These are phyloP conservation scores for Lasiodiplodia gonubiensis DNA, from an alignment of 2,329 filamentous ascomycete genomes.

Conservation along the genomic window DNA sequence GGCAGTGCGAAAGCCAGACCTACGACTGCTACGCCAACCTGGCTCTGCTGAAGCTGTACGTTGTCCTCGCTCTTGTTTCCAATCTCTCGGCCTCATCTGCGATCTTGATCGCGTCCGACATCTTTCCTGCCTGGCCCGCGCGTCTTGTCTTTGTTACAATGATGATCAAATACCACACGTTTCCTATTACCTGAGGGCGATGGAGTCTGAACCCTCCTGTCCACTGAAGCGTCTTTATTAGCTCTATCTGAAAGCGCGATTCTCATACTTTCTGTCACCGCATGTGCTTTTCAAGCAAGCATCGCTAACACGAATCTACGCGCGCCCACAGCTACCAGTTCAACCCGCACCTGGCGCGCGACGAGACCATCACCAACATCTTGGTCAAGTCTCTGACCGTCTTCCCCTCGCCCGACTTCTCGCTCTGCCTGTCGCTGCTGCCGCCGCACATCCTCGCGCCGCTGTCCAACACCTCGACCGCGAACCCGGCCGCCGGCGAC, in stretches of 20 bases:
- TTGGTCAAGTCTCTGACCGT: slow-evolving; percentile 97
- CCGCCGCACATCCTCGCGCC: slow-evolving; percentile 78
- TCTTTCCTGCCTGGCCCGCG: slow-evolving; percentile 10
- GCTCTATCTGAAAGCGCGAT: slow-evolving; percentile 70
- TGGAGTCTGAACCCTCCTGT: slow-evolving; percentile 62
- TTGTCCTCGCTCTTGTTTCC: slow-evolving; percentile 40
- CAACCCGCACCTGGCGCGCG: slow-evolving; percentile 96
- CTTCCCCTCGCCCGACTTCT: slow-evolving; percentile 96
- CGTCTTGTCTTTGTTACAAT: slow-evolving; percentile 3
- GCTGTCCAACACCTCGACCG: slow-evolving; percentile 55
- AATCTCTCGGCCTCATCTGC: slow-evolving; percentile 32
- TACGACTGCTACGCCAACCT: slow-evolving; percentile 97
- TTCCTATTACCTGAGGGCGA: slow-evolving; percentile 95
- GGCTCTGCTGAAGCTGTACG: slow-evolving; percentile 95
- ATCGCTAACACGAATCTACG: slow-evolving; percentile 25
- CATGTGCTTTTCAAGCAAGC: background rate
- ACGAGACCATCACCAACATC: slow-evolving; percentile 98
- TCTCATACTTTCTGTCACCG: slow-evolving; percentile 12
- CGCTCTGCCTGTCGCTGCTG: slow-evolving; percentile 90
- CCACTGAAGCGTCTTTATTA: slow-evolving; percentile 74
- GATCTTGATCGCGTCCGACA: slow-evolving; percentile 18
- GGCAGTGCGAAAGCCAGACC: slow-evolving; percentile 93
- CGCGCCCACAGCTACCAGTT: slow-evolving; percentile 82
- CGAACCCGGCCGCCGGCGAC: slow-evolving; percentile 65
- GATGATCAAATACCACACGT: slow-evolving; percentile 86